These are phyloP conservation scores for Kockovaella imperatae DNA, from an alignment of 768 basidiomycete species.

Conservation along the genomic window DNA sequence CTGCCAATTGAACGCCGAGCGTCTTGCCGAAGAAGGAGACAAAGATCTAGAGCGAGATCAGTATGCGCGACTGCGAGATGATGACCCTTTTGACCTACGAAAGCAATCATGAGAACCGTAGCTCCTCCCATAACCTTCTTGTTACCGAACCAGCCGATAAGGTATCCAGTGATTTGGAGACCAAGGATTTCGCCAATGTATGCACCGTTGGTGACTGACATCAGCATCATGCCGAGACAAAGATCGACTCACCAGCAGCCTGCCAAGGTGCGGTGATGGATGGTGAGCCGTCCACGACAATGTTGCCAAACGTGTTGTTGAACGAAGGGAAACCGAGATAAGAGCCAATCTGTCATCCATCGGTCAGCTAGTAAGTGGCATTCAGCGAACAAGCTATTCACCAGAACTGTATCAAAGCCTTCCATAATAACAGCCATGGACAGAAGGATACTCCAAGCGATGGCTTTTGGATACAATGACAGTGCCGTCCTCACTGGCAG, in stretches of 20 bases:
- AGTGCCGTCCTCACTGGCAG: slow-evolving; percentile 31
- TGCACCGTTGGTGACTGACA: slow-evolving; percentile 31
- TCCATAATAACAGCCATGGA: slow-evolving; percentile 29
- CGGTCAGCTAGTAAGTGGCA: background rate
- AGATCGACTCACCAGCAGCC: slow-evolving; percentile 2
- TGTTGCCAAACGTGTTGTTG: slow-evolving; percentile 38
- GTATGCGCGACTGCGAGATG: too few relatives aligned
- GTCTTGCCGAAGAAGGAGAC: too few relatives aligned
- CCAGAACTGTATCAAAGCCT: slow-evolving; percentile 8
- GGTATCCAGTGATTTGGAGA: slow-evolving; percentile 5
- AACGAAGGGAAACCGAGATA: slow-evolving; percentile 2
- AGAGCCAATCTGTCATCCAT: background rate
- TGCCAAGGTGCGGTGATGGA: slow-evolving; percentile 13
- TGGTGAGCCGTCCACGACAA: slow-evolving; percentile 39
- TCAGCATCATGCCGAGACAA: background rate
- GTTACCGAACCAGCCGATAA: slow-evolving; percentile 5
- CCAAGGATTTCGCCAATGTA: slow-evolving; percentile 41
- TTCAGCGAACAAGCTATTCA: background rate
- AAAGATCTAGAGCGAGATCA: too few relatives aligned
- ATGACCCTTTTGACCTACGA: too few relatives aligned
- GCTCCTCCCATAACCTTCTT: slow-evolving; percentile 25
- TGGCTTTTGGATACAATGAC: slow-evolving; percentile 31
- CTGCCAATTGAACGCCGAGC: too few relatives aligned
- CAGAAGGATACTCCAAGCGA: slow-evolving; percentile 27
- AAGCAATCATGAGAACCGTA: slow-evolving; percentile 8